phyloP scores from a whole-genome alignment of 192 early-diverging fungal genomes.

The Gigaspora rosea region DNA sequence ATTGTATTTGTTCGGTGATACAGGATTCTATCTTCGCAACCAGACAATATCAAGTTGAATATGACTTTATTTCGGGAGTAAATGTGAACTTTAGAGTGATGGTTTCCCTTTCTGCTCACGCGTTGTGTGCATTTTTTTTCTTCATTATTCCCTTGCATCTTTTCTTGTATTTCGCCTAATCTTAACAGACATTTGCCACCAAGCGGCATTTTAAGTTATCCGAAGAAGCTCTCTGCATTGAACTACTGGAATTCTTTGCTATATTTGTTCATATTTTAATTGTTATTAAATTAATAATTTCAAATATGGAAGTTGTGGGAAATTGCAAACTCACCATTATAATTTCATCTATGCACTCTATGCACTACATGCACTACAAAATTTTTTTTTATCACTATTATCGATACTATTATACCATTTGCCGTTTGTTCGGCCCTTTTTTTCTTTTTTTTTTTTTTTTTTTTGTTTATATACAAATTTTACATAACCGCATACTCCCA shows the following conservation, averaged over 20 bases:
- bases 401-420: not conserved
- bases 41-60: not conserved
- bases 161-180: slow-evolving; percentile 8
- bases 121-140: slow-evolving; percentile 19
- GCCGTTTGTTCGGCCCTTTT: not conserved
- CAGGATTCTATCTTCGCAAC: not conserved
- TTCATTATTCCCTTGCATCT: slow-evolving; percentile 14
- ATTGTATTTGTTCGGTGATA: not conserved
- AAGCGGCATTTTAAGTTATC: slow-evolving; percentile 13
- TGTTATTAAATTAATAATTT: not conserved
- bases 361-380: slow-evolving; percentile 29
- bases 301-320: slow-evolving; percentile 27
- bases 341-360: slow-evolving; percentile 37
- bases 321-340: slow-evolving; percentile 28
- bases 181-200: slow-evolving; percentile 13
- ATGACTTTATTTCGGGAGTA: not conserved
- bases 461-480: slow-evolving; percentile 5
- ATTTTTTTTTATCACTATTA: slow-evolving; percentile 25
- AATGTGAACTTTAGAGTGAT: no score
- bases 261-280: not conserved
- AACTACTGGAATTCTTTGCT: not conserved
- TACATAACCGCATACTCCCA: not conserved
- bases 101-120: not conserved
- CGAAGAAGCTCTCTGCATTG: slow-evolving; percentile 9
- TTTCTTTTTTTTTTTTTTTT: no score